Evolutionary conservation across 352 stramenopile genomes (phyloP), one percentile per base, ranked within the genome.

Genomic region (Globisporangium spinosum): DNA sequence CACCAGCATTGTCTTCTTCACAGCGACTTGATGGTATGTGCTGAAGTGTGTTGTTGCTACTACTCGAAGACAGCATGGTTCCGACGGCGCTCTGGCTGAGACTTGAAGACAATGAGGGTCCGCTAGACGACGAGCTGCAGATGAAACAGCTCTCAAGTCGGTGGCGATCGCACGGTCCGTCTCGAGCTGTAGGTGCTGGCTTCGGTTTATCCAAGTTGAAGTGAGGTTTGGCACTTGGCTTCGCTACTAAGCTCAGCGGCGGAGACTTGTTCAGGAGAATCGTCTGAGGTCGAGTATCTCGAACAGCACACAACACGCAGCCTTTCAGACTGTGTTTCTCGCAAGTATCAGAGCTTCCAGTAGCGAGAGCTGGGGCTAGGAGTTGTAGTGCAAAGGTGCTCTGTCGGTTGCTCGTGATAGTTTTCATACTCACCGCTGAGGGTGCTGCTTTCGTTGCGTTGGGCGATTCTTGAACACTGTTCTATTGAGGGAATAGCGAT

Each of bases 131-230:
- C 10, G 84, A 84, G 12, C 68, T 71, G 57, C 83, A 91, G 55
- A 91, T 82, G 66, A 91, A 91, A 60, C 83, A 91, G n/a, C 75
- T 70, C 1, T 77, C 55, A 23, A 91, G 70, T 20, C 76, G 77
- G 51, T 91, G 83, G 4, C 80, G 72, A 9, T 72, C 74, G n/a
- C 83, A 91, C 1, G 70, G 68, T 38, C 63, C 71, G 8, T 74
- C 61, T 45, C 43, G 38, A 17, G 27, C 29, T n/a, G 29, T 13
- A 61, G 27, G 27, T 15, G 8, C 47, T 13, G 12, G 25, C 34
- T 40, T 51, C 20, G 34, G 6, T 17, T 17, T 56, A 17, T 55
- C 35, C 34, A 61, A 22, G 43, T 15, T 32, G 6, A 40, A 34
- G n/a, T 43, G 8, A n/a, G 45, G 22, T 17, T 58, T 43, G 10